phyloP scores from a whole-genome alignment of 352 stramenopile species.

The Phytophthora tentaculata region DNA sequence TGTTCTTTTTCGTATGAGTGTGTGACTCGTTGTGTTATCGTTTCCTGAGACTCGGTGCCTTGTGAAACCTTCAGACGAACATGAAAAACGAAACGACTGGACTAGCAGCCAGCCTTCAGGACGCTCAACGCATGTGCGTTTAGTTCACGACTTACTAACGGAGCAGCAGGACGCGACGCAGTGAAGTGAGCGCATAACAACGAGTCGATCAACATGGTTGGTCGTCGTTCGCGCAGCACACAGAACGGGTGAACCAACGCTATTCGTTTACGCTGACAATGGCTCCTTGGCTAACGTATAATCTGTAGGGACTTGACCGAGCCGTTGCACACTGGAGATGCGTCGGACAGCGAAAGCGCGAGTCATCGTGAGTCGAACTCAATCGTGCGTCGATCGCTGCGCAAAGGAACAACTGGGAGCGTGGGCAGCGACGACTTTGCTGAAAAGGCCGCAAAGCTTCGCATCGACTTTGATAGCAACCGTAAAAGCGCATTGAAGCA shows the following conservation, averaged over 20 bases:
- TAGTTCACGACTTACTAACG: constrained; percentile 27
- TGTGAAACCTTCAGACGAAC: constrained; percentile 30
- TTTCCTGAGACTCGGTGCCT: constrained; percentile 12
- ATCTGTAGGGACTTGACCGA: constrained; percentile 34
- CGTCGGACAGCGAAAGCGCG: constrained; percentile 24
- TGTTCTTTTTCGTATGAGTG: constrained; percentile 4
- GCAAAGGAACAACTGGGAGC: constrained; percentile 30
- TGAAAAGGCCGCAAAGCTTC: constrained; percentile 37
- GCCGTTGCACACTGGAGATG: constrained; percentile 24
- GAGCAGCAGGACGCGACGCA: neutral
- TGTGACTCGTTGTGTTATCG: constrained; percentile 11
- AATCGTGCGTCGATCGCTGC: constrained; percentile 30
- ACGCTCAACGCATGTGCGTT: neutral
- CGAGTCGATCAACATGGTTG: constrained; percentile 14
- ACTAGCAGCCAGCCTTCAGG: neutral
- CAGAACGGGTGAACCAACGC: constrained; percentile 11
- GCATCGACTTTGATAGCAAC: constrained; percentile 34
- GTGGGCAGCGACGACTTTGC: constrained; percentile 40
- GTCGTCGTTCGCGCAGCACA: constrained; percentile 18
- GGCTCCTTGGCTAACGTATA: constrained; percentile 5
- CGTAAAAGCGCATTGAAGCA: constrained; percentile 28
- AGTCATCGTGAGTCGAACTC: constrained; percentile 32
- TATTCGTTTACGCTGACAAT: neutral
- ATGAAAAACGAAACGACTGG: constrained; percentile 37
- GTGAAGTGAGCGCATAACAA: neutral